These are phyloP conservation scores for Favolaschia claudopus DNA, from an alignment of 768 basidiomycete genomes.

Conservation along the genomic window DNA sequence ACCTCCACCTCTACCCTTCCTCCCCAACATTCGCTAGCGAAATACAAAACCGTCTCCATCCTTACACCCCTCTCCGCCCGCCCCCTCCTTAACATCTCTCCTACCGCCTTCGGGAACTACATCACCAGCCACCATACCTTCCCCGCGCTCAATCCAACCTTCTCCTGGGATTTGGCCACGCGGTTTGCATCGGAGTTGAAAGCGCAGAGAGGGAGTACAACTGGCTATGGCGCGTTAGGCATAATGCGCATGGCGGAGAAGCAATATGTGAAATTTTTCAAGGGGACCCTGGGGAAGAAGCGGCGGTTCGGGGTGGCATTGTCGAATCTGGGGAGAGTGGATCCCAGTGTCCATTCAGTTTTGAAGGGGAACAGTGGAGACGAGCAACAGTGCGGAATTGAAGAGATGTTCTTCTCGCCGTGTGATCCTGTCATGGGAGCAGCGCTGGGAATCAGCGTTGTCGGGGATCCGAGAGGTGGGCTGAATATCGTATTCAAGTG, in stretches of 20 bases:
- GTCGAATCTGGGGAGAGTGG: slow-evolving; percentile 45
- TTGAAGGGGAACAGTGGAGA: not conserved
- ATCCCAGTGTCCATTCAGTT: no score
- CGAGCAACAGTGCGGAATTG: slow-evolving; percentile 26
- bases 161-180: slow-evolving; percentile 42
- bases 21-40: no score
- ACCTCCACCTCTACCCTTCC: not conserved
- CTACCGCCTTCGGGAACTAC: slow-evolving; percentile 41
- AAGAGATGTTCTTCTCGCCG: slow-evolving; percentile 33
- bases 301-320: slow-evolving; percentile 39
- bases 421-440: slow-evolving; percentile 34
- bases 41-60: slow-evolving; percentile 23
- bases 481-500: slow-evolving; percentile 33
- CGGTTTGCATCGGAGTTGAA: slow-evolving; percentile 33
- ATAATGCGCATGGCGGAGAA: slow-evolving; percentile 41
- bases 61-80: slow-evolving; percentile 43
- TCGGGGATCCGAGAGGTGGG: slow-evolving; percentile 34
- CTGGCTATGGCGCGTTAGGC: slow-evolving; percentile 35
- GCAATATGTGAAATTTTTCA: slow-evolving; percentile 36
- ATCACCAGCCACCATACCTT: slow-evolving; percentile 32
- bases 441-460: slow-evolving; percentile 36
- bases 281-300: slow-evolving; percentile 40
- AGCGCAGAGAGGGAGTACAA: slow-evolving; percentile 15
- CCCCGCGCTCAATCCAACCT: slow-evolving; percentile 29
- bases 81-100: slow-evolving; percentile 31